Conservation (phyloP, 176 grass and related monocot genomes). For the Aegilops sharonensis region DNA sequence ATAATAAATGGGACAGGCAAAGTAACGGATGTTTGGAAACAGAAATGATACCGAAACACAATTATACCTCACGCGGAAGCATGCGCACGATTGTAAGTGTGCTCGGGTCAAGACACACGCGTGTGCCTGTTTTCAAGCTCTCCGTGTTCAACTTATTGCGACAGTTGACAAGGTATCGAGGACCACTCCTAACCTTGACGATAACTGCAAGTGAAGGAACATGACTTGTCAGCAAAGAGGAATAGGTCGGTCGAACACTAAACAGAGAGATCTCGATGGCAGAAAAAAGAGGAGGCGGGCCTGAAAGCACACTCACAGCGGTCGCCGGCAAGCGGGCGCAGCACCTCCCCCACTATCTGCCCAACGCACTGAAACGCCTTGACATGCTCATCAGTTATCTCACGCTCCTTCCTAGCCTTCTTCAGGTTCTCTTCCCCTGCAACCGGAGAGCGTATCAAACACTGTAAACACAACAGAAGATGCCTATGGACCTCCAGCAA, state of each 20-base stretch:
- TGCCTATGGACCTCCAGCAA: not conserved
- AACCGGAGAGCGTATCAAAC: not conserved
- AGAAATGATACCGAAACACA: not conserved
- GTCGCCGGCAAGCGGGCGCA: constrained; percentile 51
- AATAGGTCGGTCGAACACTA: not conserved
- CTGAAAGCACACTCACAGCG: constrained; percentile 33
- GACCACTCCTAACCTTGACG: constrained; percentile 56
- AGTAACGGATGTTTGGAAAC: not conserved
- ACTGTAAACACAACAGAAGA: not conserved
- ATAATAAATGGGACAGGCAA: not conserved
- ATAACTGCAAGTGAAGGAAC: constrained; percentile 36
- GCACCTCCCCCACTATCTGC: constrained; percentile 61
- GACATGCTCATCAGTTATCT: constrained; percentile 52
- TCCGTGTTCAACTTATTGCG: constrained; percentile 59
- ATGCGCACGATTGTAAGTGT: constrained; percentile 59
- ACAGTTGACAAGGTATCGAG: constrained; percentile 55
- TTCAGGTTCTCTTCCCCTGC: constrained; percentile 51
- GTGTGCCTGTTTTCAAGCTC: constrained; percentile 52
- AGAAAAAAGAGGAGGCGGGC: not conserved
- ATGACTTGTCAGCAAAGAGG: not conserved
- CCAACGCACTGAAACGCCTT: constrained; percentile 59
- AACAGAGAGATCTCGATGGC: not conserved
- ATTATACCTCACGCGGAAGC: constrained; percentile 59
- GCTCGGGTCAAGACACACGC: constrained; percentile 58
- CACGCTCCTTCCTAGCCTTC: constrained; percentile 52